Percentiles rank a stretch among this genome's conserved stretches.
Conservation (phyloP, 1,139 yeast species). For the Saccharomyces hybrid region DNA sequence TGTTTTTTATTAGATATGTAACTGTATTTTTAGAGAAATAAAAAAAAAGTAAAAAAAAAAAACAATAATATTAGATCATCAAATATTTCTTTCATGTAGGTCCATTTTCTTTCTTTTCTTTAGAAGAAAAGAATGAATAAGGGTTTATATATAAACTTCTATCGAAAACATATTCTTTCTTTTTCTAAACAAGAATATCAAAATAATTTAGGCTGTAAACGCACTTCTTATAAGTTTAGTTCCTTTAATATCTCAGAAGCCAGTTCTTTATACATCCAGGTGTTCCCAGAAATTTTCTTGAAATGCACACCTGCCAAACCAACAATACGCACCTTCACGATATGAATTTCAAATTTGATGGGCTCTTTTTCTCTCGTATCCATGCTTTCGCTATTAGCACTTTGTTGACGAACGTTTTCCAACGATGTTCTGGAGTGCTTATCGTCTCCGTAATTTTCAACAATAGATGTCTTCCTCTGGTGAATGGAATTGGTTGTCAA, state of each 20-base stretch:
- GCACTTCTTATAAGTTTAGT: constrained; percentile 45
- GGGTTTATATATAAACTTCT: background rate
- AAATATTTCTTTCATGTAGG: background rate
- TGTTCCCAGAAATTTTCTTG: constrained; percentile 86
- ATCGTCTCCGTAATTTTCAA: background rate
- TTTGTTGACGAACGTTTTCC: background rate
- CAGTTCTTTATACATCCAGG: constrained; percentile 92
- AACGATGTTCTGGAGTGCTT: background rate
- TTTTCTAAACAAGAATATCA: background rate
- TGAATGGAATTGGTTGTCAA: background rate
- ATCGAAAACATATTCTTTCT: background rate
- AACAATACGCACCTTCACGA: constrained; percentile 86
- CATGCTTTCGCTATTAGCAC: background rate
- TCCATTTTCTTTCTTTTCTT: background rate
- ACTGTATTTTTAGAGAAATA: background rate
- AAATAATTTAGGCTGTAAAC: constrained; percentile 1
- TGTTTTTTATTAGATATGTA: background rate
- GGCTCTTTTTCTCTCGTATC: background rate
- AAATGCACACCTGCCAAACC: constrained; percentile 92
- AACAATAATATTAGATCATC: background rate
- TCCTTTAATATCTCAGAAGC: constrained; percentile 81
- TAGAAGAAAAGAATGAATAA: background rate
- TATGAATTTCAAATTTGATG: constrained; percentile 79
- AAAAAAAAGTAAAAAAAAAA: background rate
- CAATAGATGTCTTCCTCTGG: background rate